These are phyloP conservation scores for Cocos nucifera DNA, from an alignment of 176 grass and related monocot species.

Conservation along the genomic window DNA sequence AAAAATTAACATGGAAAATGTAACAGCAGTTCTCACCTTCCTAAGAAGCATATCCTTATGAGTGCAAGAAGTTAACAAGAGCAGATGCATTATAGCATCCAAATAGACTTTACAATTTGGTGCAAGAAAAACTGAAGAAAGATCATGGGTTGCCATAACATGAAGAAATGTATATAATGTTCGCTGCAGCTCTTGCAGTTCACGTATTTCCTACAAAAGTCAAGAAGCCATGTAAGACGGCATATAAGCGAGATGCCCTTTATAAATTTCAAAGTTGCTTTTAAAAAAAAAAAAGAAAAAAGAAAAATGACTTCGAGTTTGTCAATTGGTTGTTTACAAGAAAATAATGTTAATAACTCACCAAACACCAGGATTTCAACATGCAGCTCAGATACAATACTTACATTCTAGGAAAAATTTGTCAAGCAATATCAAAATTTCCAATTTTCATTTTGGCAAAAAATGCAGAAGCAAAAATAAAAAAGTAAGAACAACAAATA, in stretches of 20 bases:
- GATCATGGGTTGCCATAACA: conserved; percentile 66
- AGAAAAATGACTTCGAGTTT: no score
- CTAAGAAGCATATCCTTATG: conserved; percentile 88
- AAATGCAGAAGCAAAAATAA: no score
- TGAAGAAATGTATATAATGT: conserved; percentile 81
- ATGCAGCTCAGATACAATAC: no score
- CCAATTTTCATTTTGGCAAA: no score
- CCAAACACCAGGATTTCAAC: no score
- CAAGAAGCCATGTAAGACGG: conserved; percentile 18
- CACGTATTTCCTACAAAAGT: conserved; percentile 78
- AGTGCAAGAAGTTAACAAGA: conserved; percentile 68
- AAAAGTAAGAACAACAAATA: no score
- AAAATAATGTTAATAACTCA: no score
- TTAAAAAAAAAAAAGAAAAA: neutral
- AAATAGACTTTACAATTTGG: conserved; percentile 59
- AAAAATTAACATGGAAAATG: conserved; percentile 3
- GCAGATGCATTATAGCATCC: conserved; percentile 65
- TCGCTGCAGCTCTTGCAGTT: conserved; percentile 86
- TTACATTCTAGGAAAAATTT: no score
- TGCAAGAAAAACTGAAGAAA: conserved; percentile 71
- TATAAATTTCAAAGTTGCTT: neutral
- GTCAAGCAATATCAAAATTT: no score
- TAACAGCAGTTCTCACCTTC: conserved; percentile 43
- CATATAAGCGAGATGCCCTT: neutral
- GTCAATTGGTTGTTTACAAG: no score